Conservation (phyloP, 2,329 filamentous ascomycete genomes). For the Talaromyces sp. region DNA sequence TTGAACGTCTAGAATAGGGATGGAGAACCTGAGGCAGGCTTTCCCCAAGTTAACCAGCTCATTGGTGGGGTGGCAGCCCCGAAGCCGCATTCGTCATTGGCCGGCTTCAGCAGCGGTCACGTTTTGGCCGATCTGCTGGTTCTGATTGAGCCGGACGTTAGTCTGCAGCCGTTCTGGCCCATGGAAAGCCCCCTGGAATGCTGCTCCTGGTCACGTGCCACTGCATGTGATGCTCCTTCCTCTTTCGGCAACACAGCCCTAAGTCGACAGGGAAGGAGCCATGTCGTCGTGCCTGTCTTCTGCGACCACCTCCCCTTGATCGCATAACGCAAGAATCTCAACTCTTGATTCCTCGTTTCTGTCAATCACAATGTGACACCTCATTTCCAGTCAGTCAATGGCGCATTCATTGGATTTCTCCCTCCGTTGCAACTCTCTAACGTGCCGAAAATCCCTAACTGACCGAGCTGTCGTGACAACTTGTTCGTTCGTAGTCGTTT, state of each 20-base stretch:
- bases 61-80: slow-evolving; percentile 2
- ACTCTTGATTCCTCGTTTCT: neutral
- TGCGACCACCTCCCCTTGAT: neutral
- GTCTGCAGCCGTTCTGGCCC: neutral
- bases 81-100: neutral
- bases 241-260: neutral
- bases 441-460: slow-evolving; percentile 67
- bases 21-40: neutral
- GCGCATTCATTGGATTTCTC: slow-evolving; percentile 63
- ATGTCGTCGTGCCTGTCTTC: neutral
- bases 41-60: neutral
- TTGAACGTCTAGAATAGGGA: slow-evolving; percentile 4
- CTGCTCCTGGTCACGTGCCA: neutral
- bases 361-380: neutral
- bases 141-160: slow-evolving; percentile 9
- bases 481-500: slow-evolving; percentile 63
- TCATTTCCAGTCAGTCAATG: slow-evolving; percentile 12
- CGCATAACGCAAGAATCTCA: neutral
- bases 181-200: neutral
- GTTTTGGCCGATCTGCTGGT: slow-evolving; percentile 4
- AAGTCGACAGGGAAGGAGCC: neutral
- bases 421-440: slow-evolving; percentile 75
- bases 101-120: neutral
- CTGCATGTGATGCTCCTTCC: slow-evolving; percentile 5
- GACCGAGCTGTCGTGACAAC: slow-evolving; percentile 80